Evolutionary conservation across 495 filamentous ascomycete species (phyloP).

Genomic region (Tuber brumale): DNA sequence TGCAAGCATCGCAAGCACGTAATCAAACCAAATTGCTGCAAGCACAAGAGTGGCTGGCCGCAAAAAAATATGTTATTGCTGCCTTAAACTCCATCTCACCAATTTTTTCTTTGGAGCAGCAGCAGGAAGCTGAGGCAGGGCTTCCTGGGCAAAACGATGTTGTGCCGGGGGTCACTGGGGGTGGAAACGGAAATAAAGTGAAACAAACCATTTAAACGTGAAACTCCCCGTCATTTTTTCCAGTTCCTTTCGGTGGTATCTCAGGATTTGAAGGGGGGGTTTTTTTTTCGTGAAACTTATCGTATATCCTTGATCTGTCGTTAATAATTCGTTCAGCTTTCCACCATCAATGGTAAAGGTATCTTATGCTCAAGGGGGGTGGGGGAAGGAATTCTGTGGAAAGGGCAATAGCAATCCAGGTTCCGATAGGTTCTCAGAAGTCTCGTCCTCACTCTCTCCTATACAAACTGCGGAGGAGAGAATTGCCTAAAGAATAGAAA

Average conservation of each 20-base stretch:
- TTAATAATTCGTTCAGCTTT: background rate
- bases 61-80: background rate
- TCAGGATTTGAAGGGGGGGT: background rate
- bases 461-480: background rate
- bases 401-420: background rate
- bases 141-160: background rate
- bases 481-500: background rate
- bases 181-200: background rate
- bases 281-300: background rate
- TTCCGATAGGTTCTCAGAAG: background rate
- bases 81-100: background rate
- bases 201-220: slow-evolving; percentile 39
- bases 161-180: background rate
- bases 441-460: background rate
- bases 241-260: slow-evolving; percentile 13
- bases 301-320: slow-evolving; percentile 1
- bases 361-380: background rate
- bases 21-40: slow-evolving; percentile 23
- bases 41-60: background rate
- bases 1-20: slow-evolving; percentile 3
- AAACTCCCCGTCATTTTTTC: slow-evolving; percentile 35
- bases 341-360: slow-evolving; percentile 1
- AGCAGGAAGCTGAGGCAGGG: background rate
- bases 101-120: background rate
- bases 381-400: background rate